phyloP scores from a whole-genome alignment of 805 yeast species.

The Peterozyma toletana region DNA sequence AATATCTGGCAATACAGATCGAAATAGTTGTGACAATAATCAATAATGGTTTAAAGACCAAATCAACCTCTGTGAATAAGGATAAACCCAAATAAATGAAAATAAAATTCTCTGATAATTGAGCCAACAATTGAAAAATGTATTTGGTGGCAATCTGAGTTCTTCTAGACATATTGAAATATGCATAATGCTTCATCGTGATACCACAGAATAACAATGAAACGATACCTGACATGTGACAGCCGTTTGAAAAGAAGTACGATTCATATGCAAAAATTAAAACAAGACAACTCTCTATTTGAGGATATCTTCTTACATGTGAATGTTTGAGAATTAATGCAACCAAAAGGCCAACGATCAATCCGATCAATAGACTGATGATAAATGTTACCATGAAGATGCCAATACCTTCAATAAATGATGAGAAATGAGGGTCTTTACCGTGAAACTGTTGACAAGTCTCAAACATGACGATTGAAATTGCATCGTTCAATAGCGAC shows the following conservation, averaged over 20 bases:
- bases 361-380: conserved; percentile 84
- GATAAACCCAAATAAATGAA: conserved; percentile 93
- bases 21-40: conserved; percentile 86
- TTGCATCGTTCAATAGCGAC: conserved; percentile 91
- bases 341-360: conserved; percentile 78
- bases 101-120: conserved; percentile 92
- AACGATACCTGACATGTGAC: conserved; percentile 99
- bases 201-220: conserved; percentile 94
- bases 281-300: conserved; percentile 91
- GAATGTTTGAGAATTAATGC: conserved; percentile 89
- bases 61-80: conserved; percentile 90
- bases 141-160: conserved; percentile 96
- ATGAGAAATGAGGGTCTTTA: conserved; percentile 62
- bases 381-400: conserved; percentile 90
- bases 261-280: conserved; percentile 90
- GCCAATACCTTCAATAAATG: conserved; percentile 91
- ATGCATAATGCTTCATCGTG: conserved; percentile 93
- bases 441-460: conserved; percentile 97
- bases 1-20: conserved; percentile 94
- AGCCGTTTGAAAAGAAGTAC: conserved; percentile 95
- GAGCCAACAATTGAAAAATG: conserved; percentile 89
- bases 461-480: conserved; percentile 97
- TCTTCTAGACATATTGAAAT: conserved; percentile 94
- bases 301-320: conserved; percentile 90
- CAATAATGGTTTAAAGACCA: conserved; percentile 88